Conservation (phyloP, 305 asterid genomes). For the Fraxinus nigra region DNA sequence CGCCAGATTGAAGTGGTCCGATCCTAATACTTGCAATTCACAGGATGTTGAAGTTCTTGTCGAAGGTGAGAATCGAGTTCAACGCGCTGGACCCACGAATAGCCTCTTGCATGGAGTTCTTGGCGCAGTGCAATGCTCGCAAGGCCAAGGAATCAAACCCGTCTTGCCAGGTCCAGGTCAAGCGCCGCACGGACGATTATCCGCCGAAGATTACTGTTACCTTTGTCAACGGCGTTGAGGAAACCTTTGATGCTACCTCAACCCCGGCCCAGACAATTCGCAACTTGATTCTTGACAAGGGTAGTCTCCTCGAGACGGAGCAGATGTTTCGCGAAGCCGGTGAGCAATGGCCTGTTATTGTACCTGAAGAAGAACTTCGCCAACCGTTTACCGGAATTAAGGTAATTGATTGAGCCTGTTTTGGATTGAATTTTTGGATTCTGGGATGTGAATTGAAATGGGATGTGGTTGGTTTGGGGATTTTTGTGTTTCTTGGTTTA, state of each 20-base stretch:
- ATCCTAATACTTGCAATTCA: not conserved
- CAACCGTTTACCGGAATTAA: constrained; percentile 67
- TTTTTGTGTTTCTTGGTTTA: not conserved
- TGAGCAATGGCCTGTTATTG: constrained; percentile 86
- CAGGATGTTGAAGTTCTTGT: constrained; percentile 79
- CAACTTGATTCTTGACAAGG: constrained; percentile 74
- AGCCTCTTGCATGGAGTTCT: constrained; percentile 88
- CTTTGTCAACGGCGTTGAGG: constrained; percentile 80
- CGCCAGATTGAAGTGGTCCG: not conserved
- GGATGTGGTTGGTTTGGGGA: not conserved
- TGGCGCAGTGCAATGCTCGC: constrained; percentile 89
- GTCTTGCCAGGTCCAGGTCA: constrained; percentile 75
- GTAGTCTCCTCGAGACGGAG: constrained; percentile 79
- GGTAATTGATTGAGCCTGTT: constrained; percentile 33
- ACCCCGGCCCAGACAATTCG: constrained; percentile 85
- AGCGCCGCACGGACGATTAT: constrained; percentile 87
- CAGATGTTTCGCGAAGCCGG: constrained; percentile 92
- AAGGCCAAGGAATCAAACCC: constrained; percentile 90
- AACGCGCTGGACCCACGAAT: constrained; percentile 81
- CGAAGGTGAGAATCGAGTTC: constrained; percentile 86
- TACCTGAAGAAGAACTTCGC: constrained; percentile 65
- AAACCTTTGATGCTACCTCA: constrained; percentile 72
- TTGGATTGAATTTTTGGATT: not conserved
- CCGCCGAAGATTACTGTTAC: constrained; percentile 89
- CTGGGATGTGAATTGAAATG: not conserved